Evolutionary conservation across 2,329 filamentous ascomycete species (phyloP).

Genomic region (Aspergillus pseudoviridinutans): DNA sequence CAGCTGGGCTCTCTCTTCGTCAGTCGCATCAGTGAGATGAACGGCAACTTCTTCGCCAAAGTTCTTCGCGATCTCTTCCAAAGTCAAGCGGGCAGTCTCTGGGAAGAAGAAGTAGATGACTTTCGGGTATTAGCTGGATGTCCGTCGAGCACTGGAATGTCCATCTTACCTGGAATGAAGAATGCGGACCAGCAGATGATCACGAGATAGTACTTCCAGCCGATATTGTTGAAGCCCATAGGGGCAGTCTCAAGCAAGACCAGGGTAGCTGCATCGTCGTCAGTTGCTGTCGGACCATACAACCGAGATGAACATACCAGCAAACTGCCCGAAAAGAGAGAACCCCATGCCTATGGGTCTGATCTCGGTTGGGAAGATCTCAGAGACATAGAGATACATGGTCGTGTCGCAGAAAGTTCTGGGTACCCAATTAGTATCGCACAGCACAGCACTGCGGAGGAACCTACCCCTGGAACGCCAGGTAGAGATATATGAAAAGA

Average conservation of each 20-base stretch:
- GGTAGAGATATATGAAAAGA: conserved; percentile 43
- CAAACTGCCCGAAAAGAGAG: conserved; percentile 49
- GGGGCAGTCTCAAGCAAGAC: conserved; percentile 48
- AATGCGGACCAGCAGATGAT: conserved; percentile 44
- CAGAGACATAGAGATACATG: conserved; percentile 45
- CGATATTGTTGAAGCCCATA: conserved; percentile 41
- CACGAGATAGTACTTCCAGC: conserved; percentile 51
- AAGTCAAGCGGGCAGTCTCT: conserved; percentile 40
- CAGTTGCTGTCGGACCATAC: not conserved
- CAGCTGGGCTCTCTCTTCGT: conserved; percentile 31
- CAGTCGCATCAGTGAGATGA: conserved; percentile 42
- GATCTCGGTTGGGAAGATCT: conserved; percentile 50
- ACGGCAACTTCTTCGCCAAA: conserved; percentile 52
- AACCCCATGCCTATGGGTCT: conserved; percentile 51
- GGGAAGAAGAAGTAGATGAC: conserved; percentile 45
- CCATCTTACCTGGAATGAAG: conserved; percentile 35
- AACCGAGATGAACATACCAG: conserved; percentile 20
- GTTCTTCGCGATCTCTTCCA: conserved; percentile 45
- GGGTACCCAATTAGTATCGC: conserved; percentile 5
- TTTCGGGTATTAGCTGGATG: conserved; percentile 12
- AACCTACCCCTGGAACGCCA: conserved; percentile 47
- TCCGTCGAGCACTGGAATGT: not conserved
- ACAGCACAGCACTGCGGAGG: not conserved
- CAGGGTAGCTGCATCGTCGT: conserved; percentile 35
- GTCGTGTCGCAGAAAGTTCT: conserved; percentile 46